Conservation (phyloP, 1,284 basidiomycete genomes). For the Fistulinella cinereoalba region DNA sequence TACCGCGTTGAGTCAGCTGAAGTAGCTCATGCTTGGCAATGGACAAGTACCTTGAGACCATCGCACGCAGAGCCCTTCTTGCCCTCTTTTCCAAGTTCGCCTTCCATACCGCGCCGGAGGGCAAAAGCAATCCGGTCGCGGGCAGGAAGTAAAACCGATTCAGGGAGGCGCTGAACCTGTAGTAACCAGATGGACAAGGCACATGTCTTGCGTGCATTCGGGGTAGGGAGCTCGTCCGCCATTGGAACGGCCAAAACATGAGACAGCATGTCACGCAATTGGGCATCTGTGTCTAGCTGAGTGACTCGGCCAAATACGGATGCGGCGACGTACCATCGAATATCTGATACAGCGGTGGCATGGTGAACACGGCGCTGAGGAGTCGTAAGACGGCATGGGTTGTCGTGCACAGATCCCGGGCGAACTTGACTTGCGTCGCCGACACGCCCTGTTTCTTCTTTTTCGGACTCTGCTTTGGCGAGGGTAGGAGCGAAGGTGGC, state of each 20-base stretch:
- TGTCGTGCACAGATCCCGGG: conserved; percentile 69
- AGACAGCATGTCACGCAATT: conserved; percentile 58
- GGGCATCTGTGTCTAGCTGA: conserved; percentile 44
- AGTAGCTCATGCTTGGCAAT: neutral
- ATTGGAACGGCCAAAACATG: conserved; percentile 67
- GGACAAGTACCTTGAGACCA: conserved; percentile 58
- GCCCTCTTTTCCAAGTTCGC: conserved; percentile 79
- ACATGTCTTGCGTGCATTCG: conserved; percentile 79
- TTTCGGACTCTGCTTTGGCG: conserved; percentile 51
- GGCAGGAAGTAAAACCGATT: conserved; percentile 53
- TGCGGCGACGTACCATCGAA: conserved; percentile 54
- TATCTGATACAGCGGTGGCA: conserved; percentile 54
- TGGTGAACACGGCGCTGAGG: conserved; percentile 55
- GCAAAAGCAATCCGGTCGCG: conserved; percentile 65
- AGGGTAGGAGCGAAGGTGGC: conserved; percentile 43
- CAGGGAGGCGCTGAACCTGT: conserved; percentile 65
- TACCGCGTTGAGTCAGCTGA: conserved; percentile 29
- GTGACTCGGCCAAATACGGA: neutral
- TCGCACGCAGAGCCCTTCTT: conserved; percentile 77
- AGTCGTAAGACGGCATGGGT: conserved; percentile 66
- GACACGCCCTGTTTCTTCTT: conserved; percentile 69
- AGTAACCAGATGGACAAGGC: conserved; percentile 71
- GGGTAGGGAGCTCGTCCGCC: conserved; percentile 63
- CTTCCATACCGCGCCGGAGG: conserved; percentile 71
- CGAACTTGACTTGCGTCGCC: conserved; percentile 71